Conservation (phyloP, 331 rosid genomes). For the Cydonia oblonga region DNA sequence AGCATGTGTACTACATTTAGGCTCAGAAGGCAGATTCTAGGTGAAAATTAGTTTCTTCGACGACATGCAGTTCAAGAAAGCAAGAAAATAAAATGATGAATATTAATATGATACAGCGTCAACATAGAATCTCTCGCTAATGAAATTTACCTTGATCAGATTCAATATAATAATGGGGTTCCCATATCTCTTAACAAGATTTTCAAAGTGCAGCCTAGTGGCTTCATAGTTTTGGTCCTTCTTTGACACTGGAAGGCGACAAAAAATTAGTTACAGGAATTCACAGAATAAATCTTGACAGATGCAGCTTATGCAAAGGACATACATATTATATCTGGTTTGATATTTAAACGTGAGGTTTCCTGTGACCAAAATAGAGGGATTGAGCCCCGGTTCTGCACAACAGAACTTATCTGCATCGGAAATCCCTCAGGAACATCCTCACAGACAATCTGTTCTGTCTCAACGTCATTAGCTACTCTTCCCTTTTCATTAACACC, state of each 20-base stretch:
- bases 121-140: neutral
- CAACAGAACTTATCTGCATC: constrained; percentile 33
- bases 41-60: neutral
- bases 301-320: neutral
- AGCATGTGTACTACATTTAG: neutral
- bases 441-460: constrained; percentile 42
- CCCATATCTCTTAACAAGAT: constrained; percentile 41
- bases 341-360: constrained; percentile 39
- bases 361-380: constrained; percentile 53
- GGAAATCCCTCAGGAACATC: constrained; percentile 33
- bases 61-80: neutral
- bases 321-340: constrained; percentile 46
- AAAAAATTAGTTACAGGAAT: neutral
- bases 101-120: neutral
- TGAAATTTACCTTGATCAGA: constrained; percentile 33
- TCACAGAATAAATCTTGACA: neutral
- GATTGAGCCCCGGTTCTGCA: constrained; percentile 48
- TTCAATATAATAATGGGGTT: constrained; percentile 43
- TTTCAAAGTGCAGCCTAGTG: constrained; percentile 44
- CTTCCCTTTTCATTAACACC: constrained; percentile 45
- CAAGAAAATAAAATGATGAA: neutral
- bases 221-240: constrained; percentile 37
- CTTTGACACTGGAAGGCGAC: constrained; percentile 31
- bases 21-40: neutral
- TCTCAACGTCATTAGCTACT: constrained; percentile 50